phyloP scores from a whole-genome alignment of 2,329 filamentous ascomycete genomes.

The Knufia fluminis region DNA sequence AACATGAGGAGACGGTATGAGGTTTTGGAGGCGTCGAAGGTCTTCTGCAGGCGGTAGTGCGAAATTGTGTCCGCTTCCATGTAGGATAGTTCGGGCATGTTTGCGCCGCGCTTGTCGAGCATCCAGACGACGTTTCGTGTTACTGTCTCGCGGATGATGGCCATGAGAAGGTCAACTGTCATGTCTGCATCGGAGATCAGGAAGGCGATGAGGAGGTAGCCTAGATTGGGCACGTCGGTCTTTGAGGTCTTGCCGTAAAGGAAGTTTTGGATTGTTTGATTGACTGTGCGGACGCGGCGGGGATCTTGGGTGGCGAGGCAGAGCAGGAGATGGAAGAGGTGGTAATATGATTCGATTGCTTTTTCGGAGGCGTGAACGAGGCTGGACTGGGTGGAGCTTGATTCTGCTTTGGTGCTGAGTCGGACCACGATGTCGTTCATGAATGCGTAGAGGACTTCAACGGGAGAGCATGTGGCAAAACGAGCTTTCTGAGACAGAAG shows the following conservation, averaged over 20 bases:
- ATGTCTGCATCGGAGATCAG: constrained; percentile 39
- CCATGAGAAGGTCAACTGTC: constrained; percentile 31
- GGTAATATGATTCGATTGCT: constrained; percentile 45
- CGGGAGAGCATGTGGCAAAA: constrained; percentile 16
- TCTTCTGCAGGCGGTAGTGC: constrained; percentile 39
- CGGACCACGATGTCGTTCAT: constrained; percentile 45
- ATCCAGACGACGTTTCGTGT: constrained; percentile 46
- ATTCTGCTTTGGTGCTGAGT: constrained; percentile 35
- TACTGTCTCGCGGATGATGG: constrained; percentile 42
- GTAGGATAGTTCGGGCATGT: constrained; percentile 39
- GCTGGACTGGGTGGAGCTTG: constrained; percentile 12
- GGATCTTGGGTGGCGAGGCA: constrained; percentile 36
- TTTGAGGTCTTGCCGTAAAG: constrained; percentile 33
- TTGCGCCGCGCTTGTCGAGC: constrained; percentile 30
- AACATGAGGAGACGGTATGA: constrained; percentile 47
- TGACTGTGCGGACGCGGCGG: constrained; percentile 32
- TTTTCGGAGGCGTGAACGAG: constrained; percentile 44
- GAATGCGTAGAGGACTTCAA: constrained; percentile 37
- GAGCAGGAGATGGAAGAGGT: constrained; percentile 43
- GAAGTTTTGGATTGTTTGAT: constrained; percentile 33
- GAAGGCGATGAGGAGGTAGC: constrained; percentile 39
- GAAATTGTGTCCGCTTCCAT: constrained; percentile 35
- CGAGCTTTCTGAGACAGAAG: constrained; percentile 24
- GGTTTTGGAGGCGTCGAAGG: constrained; percentile 38
- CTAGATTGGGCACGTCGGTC: constrained; percentile 38